These are phyloP conservation scores for Annulohypoxylon moriforme DNA, from an alignment of 495 filamentous ascomycete species.

Conservation along the genomic window DNA sequence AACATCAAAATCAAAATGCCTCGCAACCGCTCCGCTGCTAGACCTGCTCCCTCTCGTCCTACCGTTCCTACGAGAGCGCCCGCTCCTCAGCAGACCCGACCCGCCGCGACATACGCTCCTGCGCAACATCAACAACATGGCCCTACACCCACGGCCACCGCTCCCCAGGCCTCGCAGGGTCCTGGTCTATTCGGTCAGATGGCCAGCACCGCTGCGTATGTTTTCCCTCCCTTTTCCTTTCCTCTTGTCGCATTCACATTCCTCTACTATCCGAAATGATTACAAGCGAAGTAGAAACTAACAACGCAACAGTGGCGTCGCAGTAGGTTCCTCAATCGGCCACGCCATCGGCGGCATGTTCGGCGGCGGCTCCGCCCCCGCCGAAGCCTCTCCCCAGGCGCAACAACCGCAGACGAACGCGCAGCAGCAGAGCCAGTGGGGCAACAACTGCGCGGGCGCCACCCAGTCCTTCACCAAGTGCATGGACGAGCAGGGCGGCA, in stretches of 20 bases:
- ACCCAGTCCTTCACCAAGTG: conserved; percentile 90
- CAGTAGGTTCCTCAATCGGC: conserved; percentile 92
- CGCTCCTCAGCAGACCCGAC: conserved; percentile 70
- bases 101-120: conserved; percentile 73
- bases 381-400: conserved; percentile 57
- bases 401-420: conserved; percentile 44
- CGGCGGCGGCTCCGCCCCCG: conserved; percentile 74
- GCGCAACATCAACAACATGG: conserved; percentile 58
- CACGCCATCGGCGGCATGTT: conserved; percentile 92
- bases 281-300: no score
- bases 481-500: conserved; percentile 92
- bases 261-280: no score
- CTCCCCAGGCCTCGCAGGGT: conserved; percentile 64
- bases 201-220: conserved; percentile 87
- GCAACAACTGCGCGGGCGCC: conserved; percentile 79
- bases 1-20: conserved; percentile 67
- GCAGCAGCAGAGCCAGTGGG: conserved; percentile 62
- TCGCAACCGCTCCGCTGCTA: conserved; percentile 76
- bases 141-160: conserved; percentile 56
- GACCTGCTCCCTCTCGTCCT: conserved; percentile 75
- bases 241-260: background rate
- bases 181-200: conserved; percentile 86
- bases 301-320: conserved; percentile 78
- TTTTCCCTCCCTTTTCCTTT: conserved; percentile 11
- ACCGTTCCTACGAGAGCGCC: conserved; percentile 71